Conservation (phyloP, 176 grass and related monocot species). For the Phoenix roebelenii region DNA sequence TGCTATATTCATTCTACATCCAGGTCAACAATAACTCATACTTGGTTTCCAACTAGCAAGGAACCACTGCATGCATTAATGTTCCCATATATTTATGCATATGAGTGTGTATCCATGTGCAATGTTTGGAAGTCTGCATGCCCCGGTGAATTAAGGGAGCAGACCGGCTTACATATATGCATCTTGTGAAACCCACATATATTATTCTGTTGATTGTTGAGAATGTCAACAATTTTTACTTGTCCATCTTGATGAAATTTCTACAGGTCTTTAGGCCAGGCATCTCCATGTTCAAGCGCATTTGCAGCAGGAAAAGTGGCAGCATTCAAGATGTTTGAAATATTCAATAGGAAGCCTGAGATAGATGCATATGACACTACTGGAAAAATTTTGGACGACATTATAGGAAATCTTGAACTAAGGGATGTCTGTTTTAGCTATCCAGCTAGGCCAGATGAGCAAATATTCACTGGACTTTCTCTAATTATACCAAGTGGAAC, state of each 20-base stretch:
- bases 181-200: constrained; percentile 8
- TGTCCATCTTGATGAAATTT: background rate
- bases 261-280: constrained; percentile 67
- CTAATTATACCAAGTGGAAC: constrained; percentile 49
- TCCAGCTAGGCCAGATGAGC: constrained; percentile 65
- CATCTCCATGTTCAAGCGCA: constrained; percentile 58
- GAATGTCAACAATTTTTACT: constrained; percentile 40
- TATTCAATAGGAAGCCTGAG: constrained; percentile 66
- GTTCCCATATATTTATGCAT: no score
- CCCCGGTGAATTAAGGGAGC: no score
- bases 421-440: constrained; percentile 78
- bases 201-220: constrained; percentile 53
- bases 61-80: no score
- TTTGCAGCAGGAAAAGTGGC: constrained; percentile 80
- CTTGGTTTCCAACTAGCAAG: no score
- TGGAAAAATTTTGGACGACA: constrained; percentile 39
- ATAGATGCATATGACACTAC: constrained; percentile 59
- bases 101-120: no score
- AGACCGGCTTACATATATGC: no score
- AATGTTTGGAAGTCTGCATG: no score
- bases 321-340: constrained; percentile 66
- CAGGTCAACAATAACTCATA: no score
- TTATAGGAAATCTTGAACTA: constrained; percentile 65
- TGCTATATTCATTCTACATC: no score
- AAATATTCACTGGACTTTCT: constrained; percentile 79